Base-by-base conservation (phyloP, 331 rosid genomes). In the Dryas integrifolia region DNA sequence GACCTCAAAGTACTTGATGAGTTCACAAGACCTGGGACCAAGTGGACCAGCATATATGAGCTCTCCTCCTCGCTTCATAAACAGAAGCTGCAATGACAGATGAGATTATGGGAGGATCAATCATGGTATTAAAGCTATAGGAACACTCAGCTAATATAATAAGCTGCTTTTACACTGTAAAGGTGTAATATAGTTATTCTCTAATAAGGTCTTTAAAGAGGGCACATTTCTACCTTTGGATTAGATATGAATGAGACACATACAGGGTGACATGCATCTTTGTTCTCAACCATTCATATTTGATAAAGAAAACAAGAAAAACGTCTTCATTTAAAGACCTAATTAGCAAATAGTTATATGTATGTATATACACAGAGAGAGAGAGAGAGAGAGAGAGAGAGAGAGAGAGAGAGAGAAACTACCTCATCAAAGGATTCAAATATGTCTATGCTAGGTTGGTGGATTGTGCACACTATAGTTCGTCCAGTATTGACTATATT, bases 391-490 rank as follows among this genome's bases (percentile, higher is more conserved):
- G 41, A 46, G 45, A 65, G 26, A 44, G 57, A 39, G 24, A 57
- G 69, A 14, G 55, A 51, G 41, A 46, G 45, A 65, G 26, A 44
- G 57, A 39, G 24, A 57, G 69, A 14, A 24, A 65, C 51, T 83
- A 95, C 99, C 96, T 95, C 99, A 58, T 95, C 99, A 84, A 95
- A 95, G 58, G 99, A 95, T 88, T 95, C 99, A 82, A 95, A 95
- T 76, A 95, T 95, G 85, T 95, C 98, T 58, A 92, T 88, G 92
- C 98, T 95, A 39, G 98, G 98, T 75, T 95, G 98, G 85, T 95
- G 98, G 76, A 95, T 95, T 45, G 98, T 95, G 92, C 98, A 95
- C 46, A 95, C 98, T 64, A 95, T 95, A 26, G 99, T 95, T 75
- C 99, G 87, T 72, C 99, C 99, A 5, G 99, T 95, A 75, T 95